Evolutionary conservation across 1,139 yeast genomes (phyloP), one percentile per base, ranked within the genome.

Genomic region (Arxiozyma bovina): DNA sequence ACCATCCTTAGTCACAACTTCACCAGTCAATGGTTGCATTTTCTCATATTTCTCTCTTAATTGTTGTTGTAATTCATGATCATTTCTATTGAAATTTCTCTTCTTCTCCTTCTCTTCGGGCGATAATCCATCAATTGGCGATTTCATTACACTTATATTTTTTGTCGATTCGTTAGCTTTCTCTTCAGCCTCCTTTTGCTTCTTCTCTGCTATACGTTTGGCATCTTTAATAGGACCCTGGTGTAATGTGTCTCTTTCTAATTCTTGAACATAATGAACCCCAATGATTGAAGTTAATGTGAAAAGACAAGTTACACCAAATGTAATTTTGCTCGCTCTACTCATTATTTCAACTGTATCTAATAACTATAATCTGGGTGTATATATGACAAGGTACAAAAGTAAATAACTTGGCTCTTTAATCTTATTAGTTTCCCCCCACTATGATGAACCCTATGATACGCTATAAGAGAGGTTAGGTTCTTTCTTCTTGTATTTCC

Each of bases 211-310:
- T 60, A 82, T 69, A 56, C 93, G 73, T 59, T 77, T 81, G 15
- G 88, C 87, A 66, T 87, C 95, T 63, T 82, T 83, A 64, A 85
- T 80, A 11, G 95, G 94, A 1, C 95, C 95, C 65, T 83, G 89
- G 59, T 85, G 81, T 53, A 86, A 74, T 3, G 87, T 83, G 7
- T 77, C 80, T 59, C 89, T 76, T 68, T 87, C 94, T 56, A 78
- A 70, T 43, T 76, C 77, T 67, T 87, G 95, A 52, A 85, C 78
- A 58, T 75, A 75, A 70, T 85, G 87, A 54, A 87, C 89, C 68
- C 83, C 85, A 7, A 78, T 70, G 45, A 86, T 82, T 0, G 89
- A 76, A 3, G 77, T 77, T 0, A 74, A 78, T 8, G 90, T 85
- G 52, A 79, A 72, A 5, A 76, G 65, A 48, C 82, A 75, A n/a